Base-by-base conservation (phyloP, 768 basidiomycete genomes). In the Mycena venus region DNA sequence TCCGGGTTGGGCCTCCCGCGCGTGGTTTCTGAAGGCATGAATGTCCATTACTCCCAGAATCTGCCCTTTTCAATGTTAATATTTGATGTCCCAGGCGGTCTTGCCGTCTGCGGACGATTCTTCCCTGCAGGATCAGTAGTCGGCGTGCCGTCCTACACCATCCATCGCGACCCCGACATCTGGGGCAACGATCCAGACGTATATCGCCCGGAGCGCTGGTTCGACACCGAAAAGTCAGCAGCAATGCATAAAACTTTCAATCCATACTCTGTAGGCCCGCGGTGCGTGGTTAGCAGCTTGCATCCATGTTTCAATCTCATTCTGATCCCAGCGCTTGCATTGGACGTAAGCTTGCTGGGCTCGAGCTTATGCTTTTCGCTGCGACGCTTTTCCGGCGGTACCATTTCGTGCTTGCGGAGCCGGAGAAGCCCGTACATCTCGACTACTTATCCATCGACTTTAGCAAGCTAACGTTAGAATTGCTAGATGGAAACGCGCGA, bases 1-100 rank as follows among this genome's bases (percentile, higher is more conserved):
- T 94, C 93, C 5, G 90, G 91, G 9, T 86, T 97, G 36, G 96
- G 96, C 21, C 90, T 98, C n/a, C 95, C 96, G 31, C 92, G 96
- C 29, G 74, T 94, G 44, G 92, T 92, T 15, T 93, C 95, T 2
- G 87, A 91, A 69, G 94, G 67, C 25, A 40, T 36, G 59, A 60
- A 56, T 56, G 53, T 31, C 4, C 53, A 60, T 36, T 60, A 60
- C 32, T 60, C 34, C 21, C 59, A 38, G 34, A 40, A 38, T 59
- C 58, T 36, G 25, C n/a, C 36, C 21, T 40, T 60, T 60, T 60
- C 6, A n/a, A 36, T 27, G n/a, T 25, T 40, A 60, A 36, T 36
- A 36, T 36, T 38, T 36, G 21, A 36, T 60, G 34, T 36, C 56
- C 53, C 32, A 38, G 68, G 91, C 51, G 96, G 96, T 2, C 79